These are phyloP conservation scores for Aquilaria yunnanensis DNA, from an alignment of 345 rosid genomes.

Conservation along the genomic window DNA sequence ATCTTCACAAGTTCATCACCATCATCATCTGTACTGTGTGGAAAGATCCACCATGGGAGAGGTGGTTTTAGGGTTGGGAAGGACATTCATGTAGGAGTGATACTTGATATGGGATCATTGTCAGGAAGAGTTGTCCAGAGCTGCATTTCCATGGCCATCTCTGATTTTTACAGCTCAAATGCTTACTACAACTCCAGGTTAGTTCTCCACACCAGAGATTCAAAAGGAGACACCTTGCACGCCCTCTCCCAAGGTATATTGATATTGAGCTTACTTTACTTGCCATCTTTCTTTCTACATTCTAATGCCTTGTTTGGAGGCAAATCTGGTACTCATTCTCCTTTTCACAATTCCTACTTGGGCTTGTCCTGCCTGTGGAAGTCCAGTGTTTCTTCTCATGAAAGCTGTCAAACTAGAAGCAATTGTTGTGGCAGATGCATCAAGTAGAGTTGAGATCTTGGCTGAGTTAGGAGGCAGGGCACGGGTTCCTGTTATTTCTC, in stretches of 20 bases:
- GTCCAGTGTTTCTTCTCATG: not conserved
- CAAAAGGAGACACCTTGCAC: constrained; percentile 3
- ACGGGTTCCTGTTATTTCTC: constrained; percentile 46
- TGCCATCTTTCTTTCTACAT: too few relatives aligned
- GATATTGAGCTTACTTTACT: too few relatives aligned
- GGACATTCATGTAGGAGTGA: constrained; percentile 6
- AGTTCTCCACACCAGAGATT: constrained; percentile 3
- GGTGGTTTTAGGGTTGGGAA: too few relatives aligned
- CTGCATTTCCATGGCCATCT: constrained; percentile 9
- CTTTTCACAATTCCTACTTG: too few relatives aligned
- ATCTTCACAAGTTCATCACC: too few relatives aligned
- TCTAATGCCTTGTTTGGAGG: too few relatives aligned
- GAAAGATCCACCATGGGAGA: too few relatives aligned
- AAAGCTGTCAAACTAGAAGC: constrained; percentile 1
- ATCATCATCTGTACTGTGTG: too few relatives aligned
- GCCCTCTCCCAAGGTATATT: constrained; percentile 5
- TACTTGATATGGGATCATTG: constrained; percentile 5
- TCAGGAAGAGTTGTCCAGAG: not conserved
- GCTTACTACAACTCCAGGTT: not conserved
- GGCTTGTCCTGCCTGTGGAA: too few relatives aligned
- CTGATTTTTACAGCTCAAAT: not conserved
- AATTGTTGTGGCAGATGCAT: not conserved
- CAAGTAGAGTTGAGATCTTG: not conserved
- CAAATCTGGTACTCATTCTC: too few relatives aligned
- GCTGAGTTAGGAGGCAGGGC: constrained; percentile 21